A percentile compares a stretch with the other conserved stretches of the same genome.
phyloP scores from a whole-genome alignment of 2,329 filamentous ascomycete genomes.

The Penicillium sp. region DNA sequence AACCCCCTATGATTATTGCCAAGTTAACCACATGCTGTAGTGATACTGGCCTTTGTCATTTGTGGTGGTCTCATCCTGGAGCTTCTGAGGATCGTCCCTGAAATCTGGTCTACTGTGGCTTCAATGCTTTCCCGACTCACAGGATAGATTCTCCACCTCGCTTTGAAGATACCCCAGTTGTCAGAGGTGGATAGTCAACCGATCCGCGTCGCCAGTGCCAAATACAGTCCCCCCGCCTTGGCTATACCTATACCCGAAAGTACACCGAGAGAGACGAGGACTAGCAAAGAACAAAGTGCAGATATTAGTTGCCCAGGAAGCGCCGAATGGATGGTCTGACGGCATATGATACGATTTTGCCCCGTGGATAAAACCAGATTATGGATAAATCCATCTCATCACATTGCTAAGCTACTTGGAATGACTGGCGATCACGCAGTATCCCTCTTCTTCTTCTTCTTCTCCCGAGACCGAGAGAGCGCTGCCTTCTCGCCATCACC shows the following conservation, averaged over 20 bases:
- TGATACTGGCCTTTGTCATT: constrained; percentile 58
- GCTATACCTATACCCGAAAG: not conserved
- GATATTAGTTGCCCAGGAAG: not conserved
- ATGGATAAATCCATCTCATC: constrained; percentile 1
- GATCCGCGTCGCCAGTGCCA: not conserved
- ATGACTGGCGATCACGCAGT: not conserved
- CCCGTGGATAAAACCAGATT: not conserved
- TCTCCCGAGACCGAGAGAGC: constrained; percentile 2
- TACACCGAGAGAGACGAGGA: not conserved
- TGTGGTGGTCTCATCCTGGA: constrained; percentile 58
- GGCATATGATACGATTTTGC: not conserved
- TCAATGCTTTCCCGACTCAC: constrained; percentile 26
- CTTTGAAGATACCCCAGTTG: constrained; percentile 12
- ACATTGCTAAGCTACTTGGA: constrained; percentile 1
- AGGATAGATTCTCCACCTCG: constrained; percentile 9
- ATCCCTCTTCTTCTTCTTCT: constrained; percentile 23
- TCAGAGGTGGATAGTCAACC: not conserved
- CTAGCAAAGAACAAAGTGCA: not conserved
- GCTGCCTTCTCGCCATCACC: constrained; percentile 1
- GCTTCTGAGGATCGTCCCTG: constrained; percentile 44
- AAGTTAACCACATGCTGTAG: constrained; percentile 35
- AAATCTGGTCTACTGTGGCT: constrained; percentile 36
- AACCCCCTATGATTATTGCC: not conserved
- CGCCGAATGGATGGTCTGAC: not conserved
- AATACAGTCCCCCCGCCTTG: not conserved